Evolutionary conservation across 2,329 filamentous ascomycete genomes (phyloP).

Genomic region (Penicillium sp.): DNA sequence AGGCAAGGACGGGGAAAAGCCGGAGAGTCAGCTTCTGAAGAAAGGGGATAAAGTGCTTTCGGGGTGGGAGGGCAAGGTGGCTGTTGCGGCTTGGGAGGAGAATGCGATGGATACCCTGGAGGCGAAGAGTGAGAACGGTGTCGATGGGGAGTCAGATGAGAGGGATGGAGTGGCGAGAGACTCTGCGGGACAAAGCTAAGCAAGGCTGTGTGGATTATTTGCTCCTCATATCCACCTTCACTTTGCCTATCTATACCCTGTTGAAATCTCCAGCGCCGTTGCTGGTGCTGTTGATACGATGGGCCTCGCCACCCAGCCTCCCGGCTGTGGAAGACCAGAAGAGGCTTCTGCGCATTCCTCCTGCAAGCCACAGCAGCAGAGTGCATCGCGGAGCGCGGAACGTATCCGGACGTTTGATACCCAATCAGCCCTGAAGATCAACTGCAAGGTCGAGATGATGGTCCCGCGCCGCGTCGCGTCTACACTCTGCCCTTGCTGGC

Average conservation of each 20-base stretch:
- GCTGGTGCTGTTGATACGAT: not conserved
- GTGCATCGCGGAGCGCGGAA: constrained; percentile 2
- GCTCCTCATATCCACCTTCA: not conserved
- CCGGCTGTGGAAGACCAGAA: not conserved
- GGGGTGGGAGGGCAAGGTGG: constrained; percentile 38
- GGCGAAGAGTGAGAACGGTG: constrained; percentile 30
- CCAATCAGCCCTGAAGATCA: not conserved
- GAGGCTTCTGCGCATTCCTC: constrained; percentile 13
- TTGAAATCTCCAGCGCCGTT: too few species aligned
- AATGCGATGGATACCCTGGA: constrained; percentile 43
- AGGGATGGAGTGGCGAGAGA: not conserved
- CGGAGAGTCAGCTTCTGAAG: constrained; percentile 33
- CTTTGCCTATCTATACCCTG: not conserved
- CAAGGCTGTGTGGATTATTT: not conserved
- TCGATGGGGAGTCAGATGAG: not conserved
- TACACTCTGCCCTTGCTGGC: not conserved
- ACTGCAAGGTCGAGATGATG: constrained; percentile 2
- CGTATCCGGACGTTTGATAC: not conserved
- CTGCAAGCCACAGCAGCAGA: not conserved
- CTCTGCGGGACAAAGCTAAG: not conserved
- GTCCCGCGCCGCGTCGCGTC: not conserved
- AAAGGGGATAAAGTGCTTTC: constrained; percentile 38
- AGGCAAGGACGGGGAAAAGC: constrained; percentile 28
- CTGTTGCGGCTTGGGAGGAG: constrained; percentile 44
- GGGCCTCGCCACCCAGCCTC: not conserved